A percentile compares a stretch with the other conserved stretches of the same genome.
These are phyloP conservation scores for Aspergillus bertholletiae DNA, from an alignment of 495 filamentous ascomycete genomes.

Conservation along the genomic window DNA sequence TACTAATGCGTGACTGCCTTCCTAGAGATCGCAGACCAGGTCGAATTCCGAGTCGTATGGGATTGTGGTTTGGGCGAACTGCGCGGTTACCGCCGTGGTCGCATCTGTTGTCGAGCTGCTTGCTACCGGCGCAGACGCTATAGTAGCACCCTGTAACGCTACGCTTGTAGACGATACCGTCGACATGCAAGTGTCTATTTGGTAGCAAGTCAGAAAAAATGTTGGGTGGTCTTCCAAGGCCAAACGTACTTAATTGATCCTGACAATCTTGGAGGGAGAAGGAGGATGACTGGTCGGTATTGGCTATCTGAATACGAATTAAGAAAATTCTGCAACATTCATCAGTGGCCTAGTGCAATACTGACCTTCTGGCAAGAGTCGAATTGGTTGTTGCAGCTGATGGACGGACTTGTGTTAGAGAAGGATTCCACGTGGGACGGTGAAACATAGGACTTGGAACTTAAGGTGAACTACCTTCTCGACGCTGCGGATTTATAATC, in stretches of 20 bases:
- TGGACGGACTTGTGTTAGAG: background rate
- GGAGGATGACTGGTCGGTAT: conserved; percentile 4
- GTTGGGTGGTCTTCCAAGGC: background rate
- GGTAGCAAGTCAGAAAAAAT: background rate
- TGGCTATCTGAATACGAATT: conserved; percentile 9
- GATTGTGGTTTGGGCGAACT: conserved; percentile 12
- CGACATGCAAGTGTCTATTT: conserved; percentile 7
- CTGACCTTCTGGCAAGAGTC: conserved; percentile 17
- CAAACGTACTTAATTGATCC: conserved; percentile 13
- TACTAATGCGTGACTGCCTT: too few species aligned
- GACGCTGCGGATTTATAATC: conserved; percentile 36
- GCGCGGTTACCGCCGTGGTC: background rate
- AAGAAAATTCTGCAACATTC: background rate
- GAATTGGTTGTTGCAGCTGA: conserved; percentile 23
- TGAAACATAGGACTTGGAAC: background rate
- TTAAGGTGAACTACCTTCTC: conserved; percentile 15
- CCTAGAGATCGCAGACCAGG: conserved; percentile 10
- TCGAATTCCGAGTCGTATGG: conserved; percentile 14
- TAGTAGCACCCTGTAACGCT: background rate
- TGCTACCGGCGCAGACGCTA: background rate
- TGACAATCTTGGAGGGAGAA: conserved; percentile 19
- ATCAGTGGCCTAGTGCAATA: background rate
- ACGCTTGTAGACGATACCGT: background rate
- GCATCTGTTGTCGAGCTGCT: background rate
- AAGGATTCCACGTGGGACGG: background rate